Percentiles rank a stretch among this genome's conserved stretches.
phyloP scores from a whole-genome alignment of 768 basidiomycete species.

The Suillus hirtellus region DNA sequence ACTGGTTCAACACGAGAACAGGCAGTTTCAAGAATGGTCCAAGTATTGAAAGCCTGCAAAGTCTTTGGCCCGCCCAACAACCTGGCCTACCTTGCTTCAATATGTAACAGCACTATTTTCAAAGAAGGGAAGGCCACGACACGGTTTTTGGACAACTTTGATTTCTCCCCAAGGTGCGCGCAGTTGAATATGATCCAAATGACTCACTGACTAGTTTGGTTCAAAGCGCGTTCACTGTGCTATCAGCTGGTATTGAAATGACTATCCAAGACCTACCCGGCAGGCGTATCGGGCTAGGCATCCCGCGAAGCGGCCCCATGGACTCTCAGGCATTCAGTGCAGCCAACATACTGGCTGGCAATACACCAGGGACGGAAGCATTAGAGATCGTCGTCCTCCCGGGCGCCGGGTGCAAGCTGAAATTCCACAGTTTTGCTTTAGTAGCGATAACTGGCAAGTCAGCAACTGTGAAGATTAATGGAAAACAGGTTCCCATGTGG shows the following conservation, averaged over 20 bases:
- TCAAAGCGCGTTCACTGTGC: constrained; percentile 50
- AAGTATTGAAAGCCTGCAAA: constrained; percentile 39
- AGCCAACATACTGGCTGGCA: constrained; percentile 62
- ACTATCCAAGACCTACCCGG: constrained; percentile 62
- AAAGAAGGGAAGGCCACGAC: constrained; percentile 47
- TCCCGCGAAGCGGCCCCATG: constrained; percentile 67
- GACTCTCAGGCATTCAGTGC: constrained; percentile 55
- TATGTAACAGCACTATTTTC: constrained; percentile 43
- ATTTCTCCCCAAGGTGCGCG: constrained; percentile 41
- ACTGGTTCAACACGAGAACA: constrained; percentile 45
- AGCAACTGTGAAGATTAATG: constrained; percentile 44
- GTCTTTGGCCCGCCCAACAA: constrained; percentile 66
- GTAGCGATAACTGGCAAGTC: constrained; percentile 58
- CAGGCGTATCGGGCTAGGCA: constrained; percentile 51
- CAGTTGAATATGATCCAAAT: not conserved
- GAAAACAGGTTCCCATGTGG: constrained; percentile 46
- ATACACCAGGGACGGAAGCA: constrained; percentile 48
- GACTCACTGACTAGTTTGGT: not conserved
- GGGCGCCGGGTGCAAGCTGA: constrained; percentile 43
- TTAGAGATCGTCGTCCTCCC: constrained; percentile 55
- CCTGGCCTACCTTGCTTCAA: constrained; percentile 47
- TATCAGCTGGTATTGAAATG: constrained; percentile 55
- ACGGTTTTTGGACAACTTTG: constrained; percentile 45
- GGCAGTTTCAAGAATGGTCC: constrained; percentile 43
- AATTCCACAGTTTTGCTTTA: constrained; percentile 50